Conservation (phyloP, 257 asterid genomes). For the Prunella vulgaris region DNA sequence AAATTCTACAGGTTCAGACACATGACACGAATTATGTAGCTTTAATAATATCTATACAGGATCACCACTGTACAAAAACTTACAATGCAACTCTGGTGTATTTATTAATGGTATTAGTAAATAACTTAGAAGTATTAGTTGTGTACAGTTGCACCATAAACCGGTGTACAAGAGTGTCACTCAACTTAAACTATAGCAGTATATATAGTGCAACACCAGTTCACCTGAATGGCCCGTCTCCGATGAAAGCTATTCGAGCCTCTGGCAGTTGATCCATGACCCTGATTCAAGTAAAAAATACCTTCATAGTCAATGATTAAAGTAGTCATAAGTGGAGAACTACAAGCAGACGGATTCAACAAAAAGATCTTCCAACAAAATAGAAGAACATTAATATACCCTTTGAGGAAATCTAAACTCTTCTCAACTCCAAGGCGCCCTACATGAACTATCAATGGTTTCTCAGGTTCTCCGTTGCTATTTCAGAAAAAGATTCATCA, state of each 20-base stretch:
- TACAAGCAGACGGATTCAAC: background rate
- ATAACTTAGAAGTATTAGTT: too few relatives aligned
- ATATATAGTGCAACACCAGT: background rate
- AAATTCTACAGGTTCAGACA: background rate
- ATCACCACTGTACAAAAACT: background rate
- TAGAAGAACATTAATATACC: constrained; percentile 35
- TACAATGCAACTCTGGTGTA: background rate
- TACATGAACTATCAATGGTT: constrained; percentile 88
- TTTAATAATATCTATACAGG: background rate
- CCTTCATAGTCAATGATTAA: constrained; percentile 6
- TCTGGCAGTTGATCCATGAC: constrained; percentile 90
- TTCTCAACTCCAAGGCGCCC: constrained; percentile 96
- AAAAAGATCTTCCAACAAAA: background rate
- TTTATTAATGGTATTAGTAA: background rate
- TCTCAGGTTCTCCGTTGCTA: constrained; percentile 88
- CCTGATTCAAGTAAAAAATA: constrained; percentile 47
- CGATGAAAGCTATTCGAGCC: constrained; percentile 90
- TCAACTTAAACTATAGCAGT: background rate
- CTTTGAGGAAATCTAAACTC: constrained; percentile 86
- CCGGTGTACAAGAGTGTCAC: background rate
- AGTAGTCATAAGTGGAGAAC: background rate
- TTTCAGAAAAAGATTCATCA: constrained; percentile 16
- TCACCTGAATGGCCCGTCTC: constrained; percentile 97
- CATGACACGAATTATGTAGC: background rate
- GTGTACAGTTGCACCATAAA: background rate